Base-by-base conservation (phyloP, 2,329 filamentous ascomycete species). In the Xylaria sp. region DNA sequence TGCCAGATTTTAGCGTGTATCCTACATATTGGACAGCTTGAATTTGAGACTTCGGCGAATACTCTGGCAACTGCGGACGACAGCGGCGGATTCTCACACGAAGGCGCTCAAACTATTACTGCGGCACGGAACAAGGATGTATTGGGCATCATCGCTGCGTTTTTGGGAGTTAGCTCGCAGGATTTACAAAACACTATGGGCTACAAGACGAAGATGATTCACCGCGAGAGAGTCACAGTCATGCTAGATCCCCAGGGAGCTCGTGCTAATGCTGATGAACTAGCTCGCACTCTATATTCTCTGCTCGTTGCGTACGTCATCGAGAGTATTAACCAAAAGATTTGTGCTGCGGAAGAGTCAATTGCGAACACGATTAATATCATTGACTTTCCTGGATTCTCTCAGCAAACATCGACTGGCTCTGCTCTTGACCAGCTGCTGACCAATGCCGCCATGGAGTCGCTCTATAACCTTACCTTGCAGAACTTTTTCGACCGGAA, bases 401-500 rank as follows among this genome's bases (percentile, higher is more conserved):
- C 94, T 12, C 93, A 97, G 79, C 90, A 93, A 69, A 86, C 91
- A 0, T 89, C 93, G 0, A 98, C 96, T 0, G 90, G 91, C 19
- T 98, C 93, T 1, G 88, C 91, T 0, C 86, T 99, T 9, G 96
- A 99, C 73, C 96, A 98, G 81, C 87, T 99, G 2, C 87, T 99
- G 17, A 97, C 92, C 84, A 99, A 99, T 78, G 93, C 95, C 4
- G 96, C 96, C 0, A 93, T 91, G 1, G 96, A 99, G 81, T 92
- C 91, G 0, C 85, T 98, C 11, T 98, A 98, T 83, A 96, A 98
- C 78, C 90, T 97, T 75, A 94, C 94, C 39, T 85, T 98, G 27
- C 94, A 97, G 78, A 97, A 92, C 79, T 98, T 99, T 82, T 99
- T 98, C 79, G 94, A 98, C 77, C 90, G 91, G 73, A 97, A 96